These are phyloP conservation scores for Colletotrichum spinosum DNA, from an alignment of 2,329 filamentous ascomycete genomes.

Conservation along the genomic window DNA sequence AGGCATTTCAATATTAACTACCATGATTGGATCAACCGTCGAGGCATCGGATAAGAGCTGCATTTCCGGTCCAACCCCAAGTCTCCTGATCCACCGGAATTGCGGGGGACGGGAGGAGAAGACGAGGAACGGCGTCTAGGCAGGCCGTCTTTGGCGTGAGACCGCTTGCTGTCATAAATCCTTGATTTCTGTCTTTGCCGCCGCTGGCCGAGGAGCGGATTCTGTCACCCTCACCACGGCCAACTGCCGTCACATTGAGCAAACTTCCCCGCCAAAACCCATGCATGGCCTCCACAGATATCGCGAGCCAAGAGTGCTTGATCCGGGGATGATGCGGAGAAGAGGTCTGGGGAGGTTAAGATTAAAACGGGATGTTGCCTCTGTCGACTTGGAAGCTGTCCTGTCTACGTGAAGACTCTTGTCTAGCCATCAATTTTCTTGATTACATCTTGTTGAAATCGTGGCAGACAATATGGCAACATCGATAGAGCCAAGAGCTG, in stretches of 20 bases:
- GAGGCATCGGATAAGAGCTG: background rate
- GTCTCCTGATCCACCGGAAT: conserved; percentile 4
- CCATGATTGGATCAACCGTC: conserved; percentile 4
- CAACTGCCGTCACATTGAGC: background rate
- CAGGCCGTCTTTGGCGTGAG: background rate
- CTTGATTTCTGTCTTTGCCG: conserved; percentile 21
- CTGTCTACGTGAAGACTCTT: background rate
- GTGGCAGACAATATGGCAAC: conserved; percentile 11
- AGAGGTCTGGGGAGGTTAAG: background rate
- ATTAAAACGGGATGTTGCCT: conserved; percentile 15
- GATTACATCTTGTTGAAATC: background rate
- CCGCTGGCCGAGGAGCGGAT: conserved; percentile 5
- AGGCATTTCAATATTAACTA: background rate
- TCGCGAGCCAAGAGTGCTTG: conserved; percentile 26
- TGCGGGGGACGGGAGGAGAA: conserved; percentile 12
- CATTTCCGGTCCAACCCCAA: conserved; percentile 3
- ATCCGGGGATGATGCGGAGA: conserved; percentile 33
- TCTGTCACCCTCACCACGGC: background rate
- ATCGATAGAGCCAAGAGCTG: background rate
- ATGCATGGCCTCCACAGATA: conserved; percentile 12
- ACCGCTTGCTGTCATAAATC: background rate
- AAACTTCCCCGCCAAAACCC: background rate
- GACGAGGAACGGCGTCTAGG: background rate
- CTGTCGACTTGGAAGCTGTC: background rate
- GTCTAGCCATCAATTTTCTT: background rate